Evolutionary conservation across 306 rosid genomes (phyloP).

Genomic region (Trichosanthes truncata): DNA sequence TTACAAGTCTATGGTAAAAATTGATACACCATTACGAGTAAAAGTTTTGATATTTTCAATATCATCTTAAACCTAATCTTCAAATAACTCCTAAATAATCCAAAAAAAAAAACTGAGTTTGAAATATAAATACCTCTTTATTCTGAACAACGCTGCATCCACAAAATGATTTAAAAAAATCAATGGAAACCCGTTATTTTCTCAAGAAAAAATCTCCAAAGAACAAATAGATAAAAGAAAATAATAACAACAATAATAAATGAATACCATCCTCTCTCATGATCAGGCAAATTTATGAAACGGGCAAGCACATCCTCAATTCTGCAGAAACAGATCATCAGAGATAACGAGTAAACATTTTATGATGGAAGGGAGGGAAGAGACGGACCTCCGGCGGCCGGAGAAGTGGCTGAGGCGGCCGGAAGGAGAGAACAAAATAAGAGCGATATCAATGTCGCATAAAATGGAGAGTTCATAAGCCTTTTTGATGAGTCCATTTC

Average conservation of each 20-base stretch:
- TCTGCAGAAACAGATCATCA: constrained; percentile 23
- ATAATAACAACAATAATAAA: not conserved
- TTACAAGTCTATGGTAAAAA: too few species aligned
- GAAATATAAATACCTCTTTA: constrained; percentile 45
- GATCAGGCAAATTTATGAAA: constrained; percentile 66
- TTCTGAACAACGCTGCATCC: constrained; percentile 60
- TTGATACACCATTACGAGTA: too few species aligned
- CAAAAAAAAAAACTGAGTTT: not conserved
- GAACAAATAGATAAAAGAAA: not conserved
- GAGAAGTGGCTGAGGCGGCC: constrained; percentile 52
- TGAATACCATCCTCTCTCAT: constrained; percentile 63
- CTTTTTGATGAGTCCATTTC: constrained; percentile 71
- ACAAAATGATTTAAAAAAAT: not conserved
- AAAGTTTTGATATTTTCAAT: too few species aligned
- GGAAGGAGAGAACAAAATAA: constrained; percentile 56
- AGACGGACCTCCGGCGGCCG: constrained; percentile 35
- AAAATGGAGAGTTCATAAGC: constrained; percentile 56
- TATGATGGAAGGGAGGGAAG: not conserved
- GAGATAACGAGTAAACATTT: not conserved
- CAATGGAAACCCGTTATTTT: not conserved
- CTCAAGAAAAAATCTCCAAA: not conserved
- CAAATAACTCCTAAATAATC: not conserved
- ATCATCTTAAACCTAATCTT: not conserved
- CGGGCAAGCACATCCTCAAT: constrained; percentile 84
- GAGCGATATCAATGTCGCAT: constrained; percentile 65